Base-by-base conservation (phyloP, 495 filamentous ascomycete species). In the Aspergillus sclerotioniger region DNA sequence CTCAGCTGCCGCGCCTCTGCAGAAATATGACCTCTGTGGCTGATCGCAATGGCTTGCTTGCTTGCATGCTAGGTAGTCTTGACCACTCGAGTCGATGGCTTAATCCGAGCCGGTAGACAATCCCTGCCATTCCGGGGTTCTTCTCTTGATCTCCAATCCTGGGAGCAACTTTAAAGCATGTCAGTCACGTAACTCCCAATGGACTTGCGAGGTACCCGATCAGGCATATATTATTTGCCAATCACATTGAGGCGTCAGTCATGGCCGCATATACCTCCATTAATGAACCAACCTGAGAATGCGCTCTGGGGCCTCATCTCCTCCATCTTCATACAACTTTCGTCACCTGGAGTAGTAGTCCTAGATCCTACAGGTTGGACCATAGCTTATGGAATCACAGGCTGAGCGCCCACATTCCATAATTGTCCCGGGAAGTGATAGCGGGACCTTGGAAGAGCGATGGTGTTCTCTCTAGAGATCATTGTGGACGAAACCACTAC, bases 21-120 rank as follows among this genome's bases (percentile, higher is more conserved):
- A 50, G 28, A 31, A 50, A 50, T 15, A 17, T 50, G 47, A 50
- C 47, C 47, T 50, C 25, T 32, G 47, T 50, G 47, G 47, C 47
- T 50, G 47, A 50, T 31, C 6, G 28, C 31, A 13, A 16, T 21
- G 25, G 47, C 17, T 50, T 31, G 47, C n/a, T 32, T 9, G 47
- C 47, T 33, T 28, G 28, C 25, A n/a, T n/a, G n/a, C n/a, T n/a
- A n/a, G n/a, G n/a, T 25, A 25, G 25, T 16, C 32, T 50, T 15
- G 44, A 20, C 28, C 16, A 8, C 6, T 46, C 16, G 44, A 21
- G 16, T 8, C 25, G 28, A 16, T 13, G 37, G 37, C 37, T n/a
- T 41, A 41, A 41, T n/a, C 37, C n/a, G 37, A 41, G 37, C n/a
- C 37, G 37, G n/a, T n/a, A 8, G n/a, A 41, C 12, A 3, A 3